Conservation (phyloP, 495 filamentous ascomycete genomes). For the Friedmanniomyces endolithicus region DNA sequence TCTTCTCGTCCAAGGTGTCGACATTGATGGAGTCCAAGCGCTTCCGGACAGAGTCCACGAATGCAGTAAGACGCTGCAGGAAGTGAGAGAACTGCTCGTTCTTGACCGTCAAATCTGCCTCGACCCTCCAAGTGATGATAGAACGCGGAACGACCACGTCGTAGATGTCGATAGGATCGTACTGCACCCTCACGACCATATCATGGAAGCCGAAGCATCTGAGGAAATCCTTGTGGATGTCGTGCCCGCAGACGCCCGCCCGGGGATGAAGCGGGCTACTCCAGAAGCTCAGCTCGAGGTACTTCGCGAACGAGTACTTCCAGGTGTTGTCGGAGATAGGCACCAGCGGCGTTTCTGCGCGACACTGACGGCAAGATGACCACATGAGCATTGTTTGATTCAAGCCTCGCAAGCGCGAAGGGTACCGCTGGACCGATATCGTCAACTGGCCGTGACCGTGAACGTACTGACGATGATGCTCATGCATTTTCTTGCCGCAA, state of each 20-base stretch:
- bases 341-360: slow-evolving; percentile 74
- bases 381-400: slow-evolving; percentile 88
- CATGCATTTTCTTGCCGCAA: slow-evolving; percentile 78
- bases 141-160: slow-evolving; percentile 88
- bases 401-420: slow-evolving; percentile 55
- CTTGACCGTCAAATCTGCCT: slow-evolving; percentile 77
- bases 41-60: slow-evolving; percentile 72
- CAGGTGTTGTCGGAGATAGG: slow-evolving; percentile 93
- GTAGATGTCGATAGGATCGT: slow-evolving; percentile 81
- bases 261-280: slow-evolving; percentile 68
- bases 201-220: slow-evolving; percentile 85
- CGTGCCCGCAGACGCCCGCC: slow-evolving; percentile 78
- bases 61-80: slow-evolving; percentile 68
- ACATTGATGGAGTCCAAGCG: slow-evolving; percentile 78
- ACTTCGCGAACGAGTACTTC: slow-evolving; percentile 98
- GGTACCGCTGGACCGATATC: slow-evolving; percentile 67
- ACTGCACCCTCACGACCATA: slow-evolving; percentile 75
- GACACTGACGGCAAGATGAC: slow-evolving; percentile 87
- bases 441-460: slow-evolving; percentile 91
- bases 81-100: slow-evolving; percentile 77
- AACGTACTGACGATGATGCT: slow-evolving; percentile 94
- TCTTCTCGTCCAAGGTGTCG: slow-evolving; percentile 79
- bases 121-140: slow-evolving; percentile 91
- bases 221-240: slow-evolving; percentile 82
- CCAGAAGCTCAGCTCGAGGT: slow-evolving; percentile 94